Base-by-base conservation (phyloP, 163 green algal genomes). In the Chloromonas sp. region DNA sequence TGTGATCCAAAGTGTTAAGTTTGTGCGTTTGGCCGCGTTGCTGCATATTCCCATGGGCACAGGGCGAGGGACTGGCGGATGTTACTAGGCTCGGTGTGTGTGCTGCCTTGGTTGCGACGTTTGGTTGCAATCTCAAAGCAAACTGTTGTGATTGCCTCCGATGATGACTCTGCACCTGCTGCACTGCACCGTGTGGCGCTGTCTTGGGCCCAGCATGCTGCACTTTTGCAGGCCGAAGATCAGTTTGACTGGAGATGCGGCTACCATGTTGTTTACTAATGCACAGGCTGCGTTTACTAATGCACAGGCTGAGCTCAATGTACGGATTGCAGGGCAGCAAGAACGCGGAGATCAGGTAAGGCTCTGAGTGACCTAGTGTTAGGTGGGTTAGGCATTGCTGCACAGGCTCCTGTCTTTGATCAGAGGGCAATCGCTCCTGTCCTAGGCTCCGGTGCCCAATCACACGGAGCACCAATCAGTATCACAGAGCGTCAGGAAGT, bases 311-410 rank as follows among this genome's bases (percentile, higher is more conserved):
- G 87, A 86, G 86, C 3, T 81, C 87, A 58, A 58, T 94, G 77
- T 98, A 98, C 86, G 78, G 84, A 60, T 80, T 98, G 15, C 89
- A 92, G 74, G 84, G 60, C 3, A 87, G 84, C 60, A 90, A 91
- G 61, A 98, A 98, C 86, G 83, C 87, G 0, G 95, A 98, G 89
- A 95, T 98, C 61, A 85, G 87, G 76, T 88, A 79, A 71, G 85
- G 57, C 14, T 74, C 5, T 74, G 5, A 15, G 5, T 74, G 5
- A 74, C 66, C 11, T 11, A 74, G 66, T 74, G 66, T 74, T 5
- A 15, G 66, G 66, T 11, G 11, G 66, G 66, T 74, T 74, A 5
- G 11, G 5, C 66, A 15, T 5, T 11, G 66, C 5, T 74, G 66
- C 11, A 36, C 36, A 36, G 36, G 66, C 66, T 74, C 5, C 66